Evolutionary conservation across 1,284 basidiomycete genomes (phyloP), one percentile per base, ranked within the genome.

Genomic region (Athelia psychrophila): DNA sequence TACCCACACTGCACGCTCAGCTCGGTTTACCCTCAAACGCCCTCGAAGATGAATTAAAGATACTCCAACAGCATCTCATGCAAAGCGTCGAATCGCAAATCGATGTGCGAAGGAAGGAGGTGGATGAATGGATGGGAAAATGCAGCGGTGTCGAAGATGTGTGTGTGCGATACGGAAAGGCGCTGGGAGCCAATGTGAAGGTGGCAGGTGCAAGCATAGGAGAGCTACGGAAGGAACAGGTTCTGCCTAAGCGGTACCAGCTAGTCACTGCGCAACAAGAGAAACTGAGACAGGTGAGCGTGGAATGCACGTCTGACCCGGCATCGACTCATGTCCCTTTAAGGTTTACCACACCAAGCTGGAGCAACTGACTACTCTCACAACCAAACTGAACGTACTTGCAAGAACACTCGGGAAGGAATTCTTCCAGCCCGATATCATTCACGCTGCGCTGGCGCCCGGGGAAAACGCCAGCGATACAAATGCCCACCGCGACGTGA

Each of bases 271-370:
- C 83, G 53, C 76, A 80, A 60, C 86, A 88, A 60, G 88, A 90
- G 65, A 88, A 85, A 58, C 67, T 91, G 48, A 73, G 86, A 65
- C 89, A 91, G 74, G 87, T 85, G 58, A 58, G 82, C 70, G 51
- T 40, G 44, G 51, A 20, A 38, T 10, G 50, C 51, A 25, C 46
- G 47, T 33, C 23, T 10, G 22, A 48, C 13, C 35, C 5, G 20
- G 22, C 38, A 47, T 20, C 13, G 46, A 44, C 48, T 53, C 25
- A 49, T 45, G 16, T 13, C 42, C 24, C 33, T 13, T 27, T 44
- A 52, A 89, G 86, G 64, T 88, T 44, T 91, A 91, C 60, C 85
- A 90, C 60, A 83, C 86, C 4, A 91, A 91, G 62, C 75, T 89
- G 10, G 89, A 92, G 59, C 88, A 91, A 58, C 66, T 90, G 19